phyloP scores from a whole-genome alignment of 768 basidiomycete species.

The Tricholoma terreum region DNA sequence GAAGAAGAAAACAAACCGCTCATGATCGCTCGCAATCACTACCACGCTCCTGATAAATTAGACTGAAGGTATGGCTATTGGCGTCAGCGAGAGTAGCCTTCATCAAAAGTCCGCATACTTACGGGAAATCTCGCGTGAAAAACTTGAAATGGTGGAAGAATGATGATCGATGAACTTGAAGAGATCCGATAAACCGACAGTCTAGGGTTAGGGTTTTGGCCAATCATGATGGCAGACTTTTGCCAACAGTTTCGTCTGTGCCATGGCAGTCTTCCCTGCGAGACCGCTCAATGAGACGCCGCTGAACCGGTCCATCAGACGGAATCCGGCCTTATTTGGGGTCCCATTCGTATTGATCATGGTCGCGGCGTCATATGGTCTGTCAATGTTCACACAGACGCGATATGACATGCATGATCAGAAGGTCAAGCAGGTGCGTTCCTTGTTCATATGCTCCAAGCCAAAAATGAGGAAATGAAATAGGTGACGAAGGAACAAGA shows the following conservation, averaged over 20 bases:
- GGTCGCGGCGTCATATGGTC: slow-evolving; percentile 81
- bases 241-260: background rate
- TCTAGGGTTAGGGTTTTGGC: background rate
- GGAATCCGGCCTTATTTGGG: slow-evolving; percentile 75
- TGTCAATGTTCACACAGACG: slow-evolving; percentile 83
- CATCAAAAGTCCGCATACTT: background rate
- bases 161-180: too few relatives aligned
- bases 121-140: background rate
- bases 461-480: background rate
- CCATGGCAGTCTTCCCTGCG: slow-evolving; percentile 52
- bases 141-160: background rate
- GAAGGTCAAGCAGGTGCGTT: slow-evolving; percentile 64
- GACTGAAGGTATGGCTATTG: background rate
- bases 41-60: background rate
- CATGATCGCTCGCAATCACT: slow-evolving; percentile 4
- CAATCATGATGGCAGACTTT: too few relatives aligned
- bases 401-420: slow-evolving; percentile 86
- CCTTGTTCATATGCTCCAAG: background rate
- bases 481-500: slow-evolving; percentile 78
- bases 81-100: background rate
- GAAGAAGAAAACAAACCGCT: slow-evolving; percentile 4
- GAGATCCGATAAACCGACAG: background rate
- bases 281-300: slow-evolving; percentile 42
- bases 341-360: slow-evolving; percentile 83
- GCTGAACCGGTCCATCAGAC: slow-evolving; percentile 44